phyloP scores from a whole-genome alignment of 768 basidiomycete species.

The Fistulinella prunicolor region DNA sequence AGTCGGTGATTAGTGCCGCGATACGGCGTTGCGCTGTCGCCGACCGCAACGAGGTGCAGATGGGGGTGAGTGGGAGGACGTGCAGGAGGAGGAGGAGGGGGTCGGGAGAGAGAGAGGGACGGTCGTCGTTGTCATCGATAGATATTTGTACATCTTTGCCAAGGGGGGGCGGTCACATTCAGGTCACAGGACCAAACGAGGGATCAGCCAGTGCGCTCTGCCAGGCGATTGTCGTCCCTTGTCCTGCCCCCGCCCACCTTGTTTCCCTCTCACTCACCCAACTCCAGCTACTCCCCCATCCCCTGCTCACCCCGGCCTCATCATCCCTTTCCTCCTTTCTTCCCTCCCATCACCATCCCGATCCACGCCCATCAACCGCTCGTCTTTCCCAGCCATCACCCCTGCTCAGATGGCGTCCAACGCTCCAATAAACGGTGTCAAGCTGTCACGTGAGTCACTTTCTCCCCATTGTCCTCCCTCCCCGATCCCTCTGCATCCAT shows the following conservation, averaged over 20 bases:
- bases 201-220: slow-evolving; percentile 22
- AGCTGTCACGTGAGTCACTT: slow-evolving; percentile 71
- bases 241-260: slow-evolving; percentile 24
- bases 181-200: slow-evolving; percentile 31
- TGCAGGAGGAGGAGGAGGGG: neutral
- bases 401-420: slow-evolving; percentile 59
- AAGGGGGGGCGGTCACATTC: slow-evolving; percentile 21
- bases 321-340: neutral
- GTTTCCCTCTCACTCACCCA: neutral
- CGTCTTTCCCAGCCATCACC: slow-evolving; percentile 6
- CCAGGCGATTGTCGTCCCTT: slow-evolving; percentile 20
- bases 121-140: neutral
- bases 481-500: slow-evolving; percentile 22
- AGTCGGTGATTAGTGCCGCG: too few species aligned
- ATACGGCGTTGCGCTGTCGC: too few species aligned
- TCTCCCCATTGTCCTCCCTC: slow-evolving; percentile 15
- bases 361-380: slow-evolving; percentile 10
- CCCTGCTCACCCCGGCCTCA: slow-evolving; percentile 8
- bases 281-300: slow-evolving; percentile 8
- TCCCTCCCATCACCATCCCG: slow-evolving; percentile 12
- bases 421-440: slow-evolving; percentile 85
- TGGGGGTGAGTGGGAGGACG: too few species aligned
- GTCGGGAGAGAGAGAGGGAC: neutral
- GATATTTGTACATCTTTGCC: slow-evolving; percentile 35
- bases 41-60: too few species aligned